Conservation (phyloP, 2,329 filamentous ascomycete genomes). For the Botryosphaeria dothidea region DNA sequence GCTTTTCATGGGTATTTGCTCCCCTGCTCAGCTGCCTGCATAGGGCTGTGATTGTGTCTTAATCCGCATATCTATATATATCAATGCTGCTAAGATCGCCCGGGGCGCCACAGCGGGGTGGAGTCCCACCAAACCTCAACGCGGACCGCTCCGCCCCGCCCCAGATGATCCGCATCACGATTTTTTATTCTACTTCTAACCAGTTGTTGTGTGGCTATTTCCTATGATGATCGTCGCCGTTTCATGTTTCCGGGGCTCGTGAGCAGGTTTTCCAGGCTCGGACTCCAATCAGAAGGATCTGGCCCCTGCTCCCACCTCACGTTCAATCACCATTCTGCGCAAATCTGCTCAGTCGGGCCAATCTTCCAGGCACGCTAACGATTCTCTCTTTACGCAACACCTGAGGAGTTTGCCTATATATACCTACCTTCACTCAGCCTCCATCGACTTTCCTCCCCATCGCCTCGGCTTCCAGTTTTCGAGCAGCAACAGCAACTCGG, state of each 20-base stretch:
- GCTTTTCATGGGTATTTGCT: neutral
- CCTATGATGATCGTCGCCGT: neutral
- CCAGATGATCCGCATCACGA: neutral
- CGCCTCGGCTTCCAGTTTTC: neutral
- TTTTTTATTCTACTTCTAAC: neutral
- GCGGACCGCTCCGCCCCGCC: neutral
- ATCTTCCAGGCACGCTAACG: neutral
- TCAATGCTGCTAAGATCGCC: slow-evolving; percentile 3
- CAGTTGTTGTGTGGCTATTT: too few relatives aligned
- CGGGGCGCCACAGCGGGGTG: neutral
- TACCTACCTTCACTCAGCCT: neutral
- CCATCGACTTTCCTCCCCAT: neutral
- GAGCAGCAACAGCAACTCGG: neutral
- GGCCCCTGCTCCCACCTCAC: neutral
- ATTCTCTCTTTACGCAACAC: neutral
- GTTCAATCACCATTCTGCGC: neutral
- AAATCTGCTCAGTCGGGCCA: neutral
- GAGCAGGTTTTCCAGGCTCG: neutral
- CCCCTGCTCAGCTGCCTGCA: neutral
- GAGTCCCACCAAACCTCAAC: neutral
- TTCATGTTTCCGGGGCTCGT: neutral
- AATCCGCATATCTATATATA: neutral
- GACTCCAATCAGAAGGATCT: neutral
- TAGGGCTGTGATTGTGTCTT: neutral
- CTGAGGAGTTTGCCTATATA: neutral